phyloP scores from a whole-genome alignment of 2,329 filamentous ascomycete species.

The Pezicula radicicola region DNA sequence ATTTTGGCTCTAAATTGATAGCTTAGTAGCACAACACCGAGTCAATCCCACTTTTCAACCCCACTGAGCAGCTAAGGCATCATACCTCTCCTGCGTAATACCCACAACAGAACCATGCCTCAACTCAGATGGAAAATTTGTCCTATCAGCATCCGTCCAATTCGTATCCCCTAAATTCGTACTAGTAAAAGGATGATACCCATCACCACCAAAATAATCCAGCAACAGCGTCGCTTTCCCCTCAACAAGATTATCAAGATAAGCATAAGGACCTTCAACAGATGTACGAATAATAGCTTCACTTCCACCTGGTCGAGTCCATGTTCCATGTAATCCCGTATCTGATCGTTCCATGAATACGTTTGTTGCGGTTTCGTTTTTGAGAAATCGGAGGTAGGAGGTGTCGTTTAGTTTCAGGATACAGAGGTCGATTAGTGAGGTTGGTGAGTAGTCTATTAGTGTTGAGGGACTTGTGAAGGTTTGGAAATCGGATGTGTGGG shows the following conservation, averaged over 20 bases:
- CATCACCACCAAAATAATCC: constrained; percentile 45
- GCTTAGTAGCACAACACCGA: too few relatives aligned
- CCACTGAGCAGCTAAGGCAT: constrained; percentile 37
- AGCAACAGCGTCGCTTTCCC: constrained; percentile 43
- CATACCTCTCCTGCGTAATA: constrained; percentile 39
- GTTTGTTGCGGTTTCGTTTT: constrained; percentile 49
- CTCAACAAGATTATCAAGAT: constrained; percentile 37
- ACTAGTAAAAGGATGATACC: constrained; percentile 48
- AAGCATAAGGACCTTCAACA: constrained; percentile 43
- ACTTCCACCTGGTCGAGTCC: constrained; percentile 44
- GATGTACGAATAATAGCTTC: constrained; percentile 37
- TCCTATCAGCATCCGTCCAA: constrained; percentile 42
- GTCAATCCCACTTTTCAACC: constrained; percentile 10
- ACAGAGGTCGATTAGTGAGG: constrained; percentile 53
- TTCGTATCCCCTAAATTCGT: constrained; percentile 39
- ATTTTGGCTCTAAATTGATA: too few relatives aligned
- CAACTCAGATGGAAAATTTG: constrained; percentile 42
- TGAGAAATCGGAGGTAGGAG: constrained; percentile 51
- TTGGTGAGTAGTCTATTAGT: constrained; percentile 45
- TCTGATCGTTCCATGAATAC: constrained; percentile 49
- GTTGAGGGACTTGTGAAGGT: constrained; percentile 48
- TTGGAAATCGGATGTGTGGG: constrained; percentile 52
- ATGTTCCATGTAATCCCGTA: constrained; percentile 47
- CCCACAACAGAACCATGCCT: constrained; percentile 51
- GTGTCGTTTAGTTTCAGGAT: constrained; percentile 43